phyloP scores from a whole-genome alignment of 352 stramenopile species.

The Hyaloperonospora arabidopsidis region DNA sequence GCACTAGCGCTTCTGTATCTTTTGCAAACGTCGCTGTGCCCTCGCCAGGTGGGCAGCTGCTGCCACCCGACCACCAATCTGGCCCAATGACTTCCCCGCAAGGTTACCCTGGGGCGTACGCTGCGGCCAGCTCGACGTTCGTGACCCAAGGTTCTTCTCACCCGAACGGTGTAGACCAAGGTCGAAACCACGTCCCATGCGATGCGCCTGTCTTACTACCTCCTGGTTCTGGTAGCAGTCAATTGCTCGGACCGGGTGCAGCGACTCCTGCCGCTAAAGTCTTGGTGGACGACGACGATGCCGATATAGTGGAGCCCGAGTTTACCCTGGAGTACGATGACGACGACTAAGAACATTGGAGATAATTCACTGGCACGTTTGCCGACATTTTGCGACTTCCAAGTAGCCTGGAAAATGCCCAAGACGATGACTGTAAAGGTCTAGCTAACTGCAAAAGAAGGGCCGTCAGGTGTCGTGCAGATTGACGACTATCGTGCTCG shows the following conservation, averaged over 20 bases:
- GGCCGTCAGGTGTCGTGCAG: too few species aligned
- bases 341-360: conserved; percentile 41
- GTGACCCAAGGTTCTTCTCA: conserved; percentile 18
- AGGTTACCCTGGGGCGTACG: conserved; percentile 15
- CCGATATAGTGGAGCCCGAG: conserved; percentile 42
- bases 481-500: too few species aligned
- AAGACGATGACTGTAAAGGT: too few species aligned
- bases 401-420: too few species aligned
- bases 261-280: conserved; percentile 12
- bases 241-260: conserved; percentile 13
- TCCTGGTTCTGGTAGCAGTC: conserved; percentile 20
- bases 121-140: conserved; percentile 15
- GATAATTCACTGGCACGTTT: too few species aligned
- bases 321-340: conserved; percentile 78
- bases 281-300: conserved; percentile 54
- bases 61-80: conserved; percentile 12
- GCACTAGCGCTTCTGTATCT: conserved; percentile 40
- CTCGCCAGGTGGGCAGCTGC: conserved; percentile 17
- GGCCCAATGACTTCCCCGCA: conserved; percentile 7
- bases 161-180: conserved; percentile 18
- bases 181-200: conserved; percentile 15
- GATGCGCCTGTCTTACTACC: conserved; percentile 14
- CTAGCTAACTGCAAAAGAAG: too few species aligned
- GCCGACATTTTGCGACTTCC: too few species aligned
- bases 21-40: conserved; percentile 33